These are phyloP conservation scores for Porcisia hertigi DNA, from an alignment of 208 protist genomes.

Conservation along the genomic window DNA sequence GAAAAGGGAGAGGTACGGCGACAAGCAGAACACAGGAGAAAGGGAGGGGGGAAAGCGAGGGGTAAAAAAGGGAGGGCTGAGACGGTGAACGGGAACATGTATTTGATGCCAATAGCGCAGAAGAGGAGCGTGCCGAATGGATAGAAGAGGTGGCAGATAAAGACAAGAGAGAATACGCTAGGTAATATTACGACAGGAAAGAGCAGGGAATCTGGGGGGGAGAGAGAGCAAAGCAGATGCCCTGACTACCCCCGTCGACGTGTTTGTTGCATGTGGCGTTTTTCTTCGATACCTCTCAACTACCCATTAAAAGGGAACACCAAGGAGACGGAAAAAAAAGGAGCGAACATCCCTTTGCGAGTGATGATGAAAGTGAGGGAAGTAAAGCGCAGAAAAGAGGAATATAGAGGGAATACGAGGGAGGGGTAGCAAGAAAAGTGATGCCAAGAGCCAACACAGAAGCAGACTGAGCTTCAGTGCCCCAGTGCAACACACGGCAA, in stretches of 20 bases:
- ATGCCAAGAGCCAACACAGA: not conserved
- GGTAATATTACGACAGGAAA: not conserved
- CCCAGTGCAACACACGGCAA: not conserved
- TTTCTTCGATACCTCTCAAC: not conserved
- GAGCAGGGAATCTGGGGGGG: too few relatives aligned
- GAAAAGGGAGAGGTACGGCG: not conserved
- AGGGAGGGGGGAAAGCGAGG: not conserved
- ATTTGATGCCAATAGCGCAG: not conserved
- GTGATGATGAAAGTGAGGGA: not conserved
- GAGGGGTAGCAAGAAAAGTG: not conserved
- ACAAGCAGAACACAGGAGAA: not conserved
- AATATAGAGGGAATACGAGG: not conserved
- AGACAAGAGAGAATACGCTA: too few relatives aligned
- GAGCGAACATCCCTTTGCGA: not conserved
- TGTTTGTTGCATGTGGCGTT: not conserved
- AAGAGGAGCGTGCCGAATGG: not conserved
- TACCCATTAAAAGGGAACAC: not conserved
- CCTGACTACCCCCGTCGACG: not conserved
- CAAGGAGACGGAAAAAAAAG: not conserved
- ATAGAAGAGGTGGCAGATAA: not conserved
- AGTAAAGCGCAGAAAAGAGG: not conserved
- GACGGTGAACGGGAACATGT: not conserved
- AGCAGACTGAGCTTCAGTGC: not conserved
- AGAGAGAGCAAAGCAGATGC: not conserved
- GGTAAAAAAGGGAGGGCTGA: not conserved